Evolutionary conservation across 345 rosid genomes (phyloP), one percentile per base, ranked within the genome.

Genomic region (Zanthoxylum bungeanum): DNA sequence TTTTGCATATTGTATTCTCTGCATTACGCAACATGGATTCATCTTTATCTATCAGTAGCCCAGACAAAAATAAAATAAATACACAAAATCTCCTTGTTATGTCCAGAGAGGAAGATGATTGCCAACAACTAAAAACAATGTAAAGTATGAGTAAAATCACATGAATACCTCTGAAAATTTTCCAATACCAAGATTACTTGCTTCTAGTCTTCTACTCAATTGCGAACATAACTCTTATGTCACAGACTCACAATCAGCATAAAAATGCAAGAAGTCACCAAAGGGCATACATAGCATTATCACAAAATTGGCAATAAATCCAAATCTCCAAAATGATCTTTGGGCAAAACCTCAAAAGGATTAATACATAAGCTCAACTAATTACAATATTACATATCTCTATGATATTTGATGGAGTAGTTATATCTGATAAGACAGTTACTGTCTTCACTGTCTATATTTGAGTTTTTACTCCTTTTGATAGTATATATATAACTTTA

Each of bases 1-100:
- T 82, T 93, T 93, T 27, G 98, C 98, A 81, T 77, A 93, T 73
- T 89, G 96, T 80, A 96, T 89, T 81, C 97, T 93, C 99, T 95
- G 85, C 64, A 58, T 40, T n/a, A 52, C n/a, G 55, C 40, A n/a
- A 25, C 62, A 78, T 7, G 72, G 24, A 1, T 64, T 30, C 57
- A 16, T 52, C 64, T n/a, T n/a, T n/a, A n/a, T n/a, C n/a, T n/a
- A n/a, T n/a, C n/a, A n/a, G n/a, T n/a, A n/a, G n/a, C n/a, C n/a
- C n/a, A n/a, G n/a, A n/a, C n/a, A n/a, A n/a, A n/a, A n/a, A 71
- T 14, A 3, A 4, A 16, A 16, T 27, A 28, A 27, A 47, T n/a
- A n/a, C 27, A 58, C 7, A 10, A 14, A 44, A 14, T 8, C 30
- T 19, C 53, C 27, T 70, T n/a, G 22, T 70, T 14, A 57, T 10